Conservation (phyloP, 2,329 filamentous ascomycete genomes). For the Alternaria hordeiaustralica region DNA sequence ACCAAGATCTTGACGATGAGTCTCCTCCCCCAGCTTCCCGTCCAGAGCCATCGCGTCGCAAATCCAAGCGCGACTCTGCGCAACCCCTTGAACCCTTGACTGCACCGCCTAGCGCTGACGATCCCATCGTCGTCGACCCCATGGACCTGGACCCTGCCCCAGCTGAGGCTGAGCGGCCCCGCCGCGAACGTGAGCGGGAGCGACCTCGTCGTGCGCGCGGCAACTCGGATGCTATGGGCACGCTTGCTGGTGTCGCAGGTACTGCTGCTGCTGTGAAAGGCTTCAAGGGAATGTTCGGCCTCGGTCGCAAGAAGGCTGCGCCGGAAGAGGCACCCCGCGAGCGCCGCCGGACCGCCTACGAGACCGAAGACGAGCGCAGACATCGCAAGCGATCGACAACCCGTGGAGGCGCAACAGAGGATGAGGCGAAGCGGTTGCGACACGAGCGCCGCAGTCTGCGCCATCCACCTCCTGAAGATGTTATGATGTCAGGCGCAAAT, state of each 20-base stretch:
- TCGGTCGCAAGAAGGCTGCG: slow-evolving; percentile 45
- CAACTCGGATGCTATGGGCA: slow-evolving; percentile 67
- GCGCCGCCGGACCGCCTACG: slow-evolving; percentile 41
- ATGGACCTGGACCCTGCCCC: slow-evolving; percentile 53
- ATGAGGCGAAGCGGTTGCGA: slow-evolving; percentile 46
- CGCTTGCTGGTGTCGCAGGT: slow-evolving; percentile 37
- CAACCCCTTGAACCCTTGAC: slow-evolving; percentile 43
- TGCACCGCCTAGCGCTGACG: slow-evolving; percentile 51
- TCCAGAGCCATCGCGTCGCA: slow-evolving; percentile 48
- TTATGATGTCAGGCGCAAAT: slow-evolving; percentile 33
- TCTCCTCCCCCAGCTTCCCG: slow-evolving; percentile 43
- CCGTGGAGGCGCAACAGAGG: slow-evolving; percentile 42
- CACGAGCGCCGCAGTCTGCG: slow-evolving; percentile 46
- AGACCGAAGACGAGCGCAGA: slow-evolving; percentile 47
- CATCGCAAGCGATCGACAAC: slow-evolving; percentile 48
- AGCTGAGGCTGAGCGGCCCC: slow-evolving; percentile 51
- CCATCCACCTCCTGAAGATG: slow-evolving; percentile 34
- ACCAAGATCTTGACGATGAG: slow-evolving; percentile 59
- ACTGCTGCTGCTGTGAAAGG: slow-evolving; percentile 56
- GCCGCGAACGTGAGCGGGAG: slow-evolving; percentile 50
- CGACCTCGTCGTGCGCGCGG: slow-evolving; percentile 58
- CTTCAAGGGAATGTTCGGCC: slow-evolving; percentile 61
- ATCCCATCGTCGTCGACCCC: slow-evolving; percentile 51
- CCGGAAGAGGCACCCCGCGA: slow-evolving; percentile 41
- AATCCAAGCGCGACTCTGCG: slow-evolving; percentile 50